Conservation (phyloP, 2,329 filamentous ascomycete genomes). For the Epichloe glyceriae region DNA sequence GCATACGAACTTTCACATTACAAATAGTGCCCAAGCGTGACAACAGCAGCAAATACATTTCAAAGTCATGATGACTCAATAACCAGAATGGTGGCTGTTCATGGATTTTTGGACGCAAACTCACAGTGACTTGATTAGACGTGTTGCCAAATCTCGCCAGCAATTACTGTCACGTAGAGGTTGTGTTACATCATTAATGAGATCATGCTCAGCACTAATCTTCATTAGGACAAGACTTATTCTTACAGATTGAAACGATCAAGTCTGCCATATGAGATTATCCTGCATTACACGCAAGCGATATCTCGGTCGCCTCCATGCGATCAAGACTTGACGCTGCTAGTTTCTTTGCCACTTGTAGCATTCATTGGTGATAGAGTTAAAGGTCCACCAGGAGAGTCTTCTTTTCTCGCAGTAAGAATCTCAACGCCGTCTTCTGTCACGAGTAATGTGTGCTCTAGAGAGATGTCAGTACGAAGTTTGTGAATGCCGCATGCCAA, state of each 20-base stretch:
- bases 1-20: not conserved
- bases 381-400: slow-evolving; percentile 64
- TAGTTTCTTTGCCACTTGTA: slow-evolving; percentile 5
- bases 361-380: slow-evolving; percentile 34
- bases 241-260: too few species aligned
- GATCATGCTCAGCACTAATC: too few species aligned
- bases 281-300: too few species aligned
- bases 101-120: not conserved
- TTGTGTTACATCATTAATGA: too few species aligned
- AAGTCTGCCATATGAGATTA: too few species aligned
- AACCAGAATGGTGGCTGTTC: not conserved
- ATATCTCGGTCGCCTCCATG: too few species aligned
- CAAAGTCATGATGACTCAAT: not conserved
- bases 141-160: too few species aligned
- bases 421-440: slow-evolving; percentile 75
- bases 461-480: not conserved
- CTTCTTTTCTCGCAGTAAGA: slow-evolving; percentile 56
- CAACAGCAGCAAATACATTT: not conserved
- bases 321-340: not conserved
- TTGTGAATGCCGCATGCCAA: not conserved
- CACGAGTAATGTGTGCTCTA: slow-evolving; percentile 71
- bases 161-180: too few species aligned
- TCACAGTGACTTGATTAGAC: too few species aligned
- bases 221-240: too few species aligned
- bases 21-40: not conserved